Base-by-base conservation (phyloP, 164 flowering plant species). In the Houttuynia cordata region DNA sequence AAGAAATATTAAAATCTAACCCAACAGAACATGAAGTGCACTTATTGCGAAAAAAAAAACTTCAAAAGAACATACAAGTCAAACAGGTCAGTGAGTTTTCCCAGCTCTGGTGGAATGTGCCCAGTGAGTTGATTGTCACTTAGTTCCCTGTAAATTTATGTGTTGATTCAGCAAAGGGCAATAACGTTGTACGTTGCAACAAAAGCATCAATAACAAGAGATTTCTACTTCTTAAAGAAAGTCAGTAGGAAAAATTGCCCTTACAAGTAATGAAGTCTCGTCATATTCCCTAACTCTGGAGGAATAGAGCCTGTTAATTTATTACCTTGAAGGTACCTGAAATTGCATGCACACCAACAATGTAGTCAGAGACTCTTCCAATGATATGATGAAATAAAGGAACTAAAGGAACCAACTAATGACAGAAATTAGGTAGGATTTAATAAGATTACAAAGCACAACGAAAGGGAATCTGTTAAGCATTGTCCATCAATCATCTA, bases 221-320 rank as follows among this genome's bases (percentile, higher is more conserved):
- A 54, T 23, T 23, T 54, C 18, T 3, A 54, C 37, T 30, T 14
- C 24, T 39, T 4, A 39, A 3, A 52, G 21, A 22, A 25, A 19
- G 23, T 6, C 12, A 21, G 18, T 8, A 10, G 41, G 63, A 13
- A 47, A 52, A 7, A 7, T 6, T 10, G 34, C 47, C 20, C 76
- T 65, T 83, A 94, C 99, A 94, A 58, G 70, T 94, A 94, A 61
- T 87, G 95, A 51, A 94, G 96, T 68, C 78, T 94, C 60, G 96
- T 71, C 99, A 94, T 94, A 63, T 91, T 91, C 51, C 99, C 99
- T 7, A 94, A 83, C 79, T 91, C 96, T 0, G 96, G 86, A 18
- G 99, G 95, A 63, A 94, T 82, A 20, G 78, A 53, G 24, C 99
- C 99, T 7, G 81, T 80, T 62, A 91, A 74, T 76, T 78, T 83